Percentiles rank a stretch among this genome's conserved stretches.
phyloP scores from a whole-genome alignment of 1,284 basidiomycete species.

The Trichosporon asahii region DNA sequence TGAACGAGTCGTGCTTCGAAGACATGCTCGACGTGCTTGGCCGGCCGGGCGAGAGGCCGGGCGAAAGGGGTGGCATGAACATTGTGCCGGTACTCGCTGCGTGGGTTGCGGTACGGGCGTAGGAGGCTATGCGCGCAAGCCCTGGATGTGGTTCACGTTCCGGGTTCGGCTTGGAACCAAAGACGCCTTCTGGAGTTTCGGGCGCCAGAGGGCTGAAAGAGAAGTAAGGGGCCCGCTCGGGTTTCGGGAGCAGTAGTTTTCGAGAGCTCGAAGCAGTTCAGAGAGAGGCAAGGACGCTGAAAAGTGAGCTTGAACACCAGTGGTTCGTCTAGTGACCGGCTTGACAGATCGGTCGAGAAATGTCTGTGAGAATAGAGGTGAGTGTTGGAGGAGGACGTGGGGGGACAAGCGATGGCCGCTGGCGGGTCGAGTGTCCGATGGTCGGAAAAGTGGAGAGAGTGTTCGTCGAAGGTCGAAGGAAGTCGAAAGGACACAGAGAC shows the following conservation, averaged over 20 bases:
- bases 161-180: neutral
- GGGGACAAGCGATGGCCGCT: neutral
- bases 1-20: neutral
- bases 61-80: neutral
- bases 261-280: neutral
- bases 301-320: neutral
- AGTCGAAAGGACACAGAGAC: neutral
- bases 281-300: neutral
- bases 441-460: neutral
- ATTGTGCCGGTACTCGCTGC: neutral
- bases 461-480: neutral
- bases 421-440: neutral
- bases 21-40: neutral
- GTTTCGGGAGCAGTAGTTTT: neutral
- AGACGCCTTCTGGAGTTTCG: neutral
- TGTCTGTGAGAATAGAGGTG: neutral
- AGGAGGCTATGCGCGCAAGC: neutral
- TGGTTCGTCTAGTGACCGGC: neutral
- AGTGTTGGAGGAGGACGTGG: neutral
- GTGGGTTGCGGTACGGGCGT: neutral
- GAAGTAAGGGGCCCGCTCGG: neutral
- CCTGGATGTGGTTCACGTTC: neutral
- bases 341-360: neutral
- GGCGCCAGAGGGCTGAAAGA: neutral
- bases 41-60: neutral